A percentile compares a stretch with the other conserved stretches of the same genome.
Evolutionary conservation across 192 early-diverging fungal species (phyloP).

Genomic region (Gigaspora rosea): DNA sequence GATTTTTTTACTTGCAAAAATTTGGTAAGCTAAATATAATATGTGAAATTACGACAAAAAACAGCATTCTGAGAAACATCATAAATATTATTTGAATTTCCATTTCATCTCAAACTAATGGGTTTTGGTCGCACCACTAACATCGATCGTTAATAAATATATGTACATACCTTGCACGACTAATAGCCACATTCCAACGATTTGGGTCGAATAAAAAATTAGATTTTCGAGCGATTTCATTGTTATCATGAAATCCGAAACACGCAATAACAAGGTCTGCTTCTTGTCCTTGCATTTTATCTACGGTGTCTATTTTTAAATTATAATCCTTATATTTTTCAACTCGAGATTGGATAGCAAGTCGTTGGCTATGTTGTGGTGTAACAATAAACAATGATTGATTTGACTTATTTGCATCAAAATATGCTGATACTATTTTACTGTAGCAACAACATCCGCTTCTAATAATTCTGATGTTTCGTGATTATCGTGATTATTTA

Average conservation of each 20-base stretch:
- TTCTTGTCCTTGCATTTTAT: constrained; percentile 59
- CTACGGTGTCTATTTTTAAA: constrained; percentile 50
- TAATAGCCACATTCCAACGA: constrained; percentile 52
- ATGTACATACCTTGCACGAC: constrained; percentile 36
- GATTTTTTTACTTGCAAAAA: too few species aligned
- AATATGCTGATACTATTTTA: constrained; percentile 42
- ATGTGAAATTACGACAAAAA: too few species aligned
- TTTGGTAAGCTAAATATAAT: too few species aligned
- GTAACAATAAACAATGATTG: constrained; percentile 45
- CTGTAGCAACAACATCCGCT: constrained; percentile 40
- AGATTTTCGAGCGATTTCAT: constrained; percentile 31
- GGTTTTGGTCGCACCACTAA: too few species aligned
- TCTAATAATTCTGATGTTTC: constrained; percentile 32
- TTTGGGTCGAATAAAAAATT: constrained; percentile 47
- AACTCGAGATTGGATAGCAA: constrained; percentile 35
- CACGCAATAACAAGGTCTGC: constrained; percentile 64
- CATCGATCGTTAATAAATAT: too few species aligned
- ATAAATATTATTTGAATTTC: too few species aligned
- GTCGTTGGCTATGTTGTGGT: constrained; percentile 51
- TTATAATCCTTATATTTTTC: constrained; percentile 10
- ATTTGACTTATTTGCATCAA: constrained; percentile 24
- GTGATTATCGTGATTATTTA: constrained; percentile 15
- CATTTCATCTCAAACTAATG: too few species aligned
- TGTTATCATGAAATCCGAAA: constrained; percentile 49
- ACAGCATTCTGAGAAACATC: too few species aligned